Evolutionary conservation across 305 asterid species (phyloP), one percentile per base, ranked within the genome.

Genomic region (Fraxinus nigra): DNA sequence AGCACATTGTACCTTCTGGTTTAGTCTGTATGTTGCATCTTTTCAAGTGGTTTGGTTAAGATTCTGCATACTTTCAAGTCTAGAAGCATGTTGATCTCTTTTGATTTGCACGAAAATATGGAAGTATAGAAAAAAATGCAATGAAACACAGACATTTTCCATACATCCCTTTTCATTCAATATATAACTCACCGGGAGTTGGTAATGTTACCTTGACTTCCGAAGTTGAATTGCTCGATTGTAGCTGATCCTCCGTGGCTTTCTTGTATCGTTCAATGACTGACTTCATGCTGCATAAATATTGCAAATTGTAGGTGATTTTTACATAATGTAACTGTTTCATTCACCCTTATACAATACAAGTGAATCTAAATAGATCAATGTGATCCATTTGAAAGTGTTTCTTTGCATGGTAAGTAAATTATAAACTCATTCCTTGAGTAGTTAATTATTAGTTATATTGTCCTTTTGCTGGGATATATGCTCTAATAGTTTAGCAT

Each of bases 241-340:
- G 92, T 20, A 81, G 86, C 75, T 83, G 83, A 61, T 84, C 87
- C 80, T 85, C 94, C 69, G 86, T 91, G 38, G 89, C 84, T 77
- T 90, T 92, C 59, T 83, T 78, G 85, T 90, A 90, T 48, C 94
- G 85, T 35, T 92, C 95, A 43, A 85, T 80, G 79, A 92, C 81
- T 7, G 93, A 85, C 81, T 81, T 84, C 93, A 91, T 89, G 81
- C 95, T 91, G 90, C 26, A 34, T 48, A 61, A 40, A 63, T 30
- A 75, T 75, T 56, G 82, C 34, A 82, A 26, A 78, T 32, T 78
- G 24, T 80, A 65, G 81, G 72, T 81, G 69, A 35, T 56, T 7
- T 13, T 56, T 28, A 72, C 79, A 48, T 59, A 30, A 13, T 63
- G 8, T 24, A 30, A 20, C 30, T 9, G 16, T 69, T 18, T 76